phyloP scores from a whole-genome alignment of 257 asterid species.

The Ajuga chamaepitys region DNA sequence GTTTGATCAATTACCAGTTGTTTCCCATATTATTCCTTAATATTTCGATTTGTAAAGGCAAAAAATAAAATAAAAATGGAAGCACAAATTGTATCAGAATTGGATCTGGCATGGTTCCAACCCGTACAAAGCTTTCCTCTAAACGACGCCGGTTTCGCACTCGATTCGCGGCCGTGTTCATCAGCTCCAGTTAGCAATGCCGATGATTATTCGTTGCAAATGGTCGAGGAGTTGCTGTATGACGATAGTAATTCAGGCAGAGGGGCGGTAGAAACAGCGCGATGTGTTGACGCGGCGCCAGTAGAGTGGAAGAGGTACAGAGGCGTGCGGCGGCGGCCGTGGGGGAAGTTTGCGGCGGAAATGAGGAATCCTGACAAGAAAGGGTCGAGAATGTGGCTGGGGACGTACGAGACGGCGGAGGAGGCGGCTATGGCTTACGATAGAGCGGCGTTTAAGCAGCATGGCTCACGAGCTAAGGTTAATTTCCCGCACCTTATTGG shows the following conservation, averaged over 20 bases:
- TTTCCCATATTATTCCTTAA: too few species aligned
- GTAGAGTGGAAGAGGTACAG: conserved; percentile 35
- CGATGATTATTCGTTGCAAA: conserved; percentile 2
- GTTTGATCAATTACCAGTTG: too few species aligned
- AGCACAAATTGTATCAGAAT: conserved; percentile 7
- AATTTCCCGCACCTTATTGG: conserved; percentile 45
- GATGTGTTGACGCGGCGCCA: neutral
- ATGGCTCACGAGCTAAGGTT: conserved; percentile 36
- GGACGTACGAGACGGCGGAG: conserved; percentile 48
- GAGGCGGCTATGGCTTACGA: conserved; percentile 59
- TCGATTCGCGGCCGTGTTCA: neutral
- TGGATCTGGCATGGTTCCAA: conserved; percentile 9
- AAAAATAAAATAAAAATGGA: too few species aligned
- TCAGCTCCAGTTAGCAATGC: neutral
- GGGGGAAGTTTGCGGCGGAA: conserved; percentile 57
- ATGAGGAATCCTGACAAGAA: conserved; percentile 35
- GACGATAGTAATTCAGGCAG: neutral
- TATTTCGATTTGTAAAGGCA: too few species aligned
- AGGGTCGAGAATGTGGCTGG: conserved; percentile 44
- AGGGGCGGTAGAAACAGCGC: neutral
- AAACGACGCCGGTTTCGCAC: conserved; percentile 9
- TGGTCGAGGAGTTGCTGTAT: conserved; percentile 15
- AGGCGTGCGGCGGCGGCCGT: conserved; percentile 48
- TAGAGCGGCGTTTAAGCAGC: conserved; percentile 30
- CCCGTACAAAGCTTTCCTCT: conserved; percentile 16